phyloP scores from a whole-genome alignment of 1,284 basidiomycete genomes.

The Ustilago shanxiensis region DNA sequence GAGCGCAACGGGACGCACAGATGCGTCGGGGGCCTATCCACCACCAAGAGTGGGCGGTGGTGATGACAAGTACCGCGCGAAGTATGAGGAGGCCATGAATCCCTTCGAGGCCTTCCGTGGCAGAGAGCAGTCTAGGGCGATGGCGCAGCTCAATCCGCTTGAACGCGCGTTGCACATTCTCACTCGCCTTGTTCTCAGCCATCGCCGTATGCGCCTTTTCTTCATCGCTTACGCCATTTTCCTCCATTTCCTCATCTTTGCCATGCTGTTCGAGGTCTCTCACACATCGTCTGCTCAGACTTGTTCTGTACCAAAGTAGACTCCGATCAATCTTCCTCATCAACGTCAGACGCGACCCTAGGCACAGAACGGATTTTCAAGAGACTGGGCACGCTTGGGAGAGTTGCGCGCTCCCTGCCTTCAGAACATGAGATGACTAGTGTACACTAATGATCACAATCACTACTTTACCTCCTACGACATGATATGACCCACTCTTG shows the following conservation, averaged over 20 bases:
- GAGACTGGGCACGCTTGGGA: neutral
- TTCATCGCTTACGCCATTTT: constrained; percentile 85
- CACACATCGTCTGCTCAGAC: constrained; percentile 30
- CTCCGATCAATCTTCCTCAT: neutral
- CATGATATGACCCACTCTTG: neutral
- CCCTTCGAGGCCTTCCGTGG: constrained; percentile 97
- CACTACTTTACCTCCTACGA: neutral
- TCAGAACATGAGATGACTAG: neutral
- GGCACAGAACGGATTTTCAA: neutral
- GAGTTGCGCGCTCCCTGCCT: neutral
- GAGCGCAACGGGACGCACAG: constrained; percentile 15
- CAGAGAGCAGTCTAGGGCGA: constrained; percentile 89
- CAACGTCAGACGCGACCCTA: neutral
- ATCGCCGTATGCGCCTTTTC: constrained; percentile 77
- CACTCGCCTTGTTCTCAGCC: constrained; percentile 87
- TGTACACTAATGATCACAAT: constrained; percentile 10
- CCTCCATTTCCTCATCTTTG: constrained; percentile 83
- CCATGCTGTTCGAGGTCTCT: constrained; percentile 72
- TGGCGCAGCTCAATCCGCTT: constrained; percentile 89
- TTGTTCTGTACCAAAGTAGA: constrained; percentile 28
- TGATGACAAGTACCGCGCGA: constrained; percentile 84
- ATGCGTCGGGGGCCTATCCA: constrained; percentile 36
- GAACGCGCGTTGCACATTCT: constrained; percentile 88
- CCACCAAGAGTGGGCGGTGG: constrained; percentile 59
- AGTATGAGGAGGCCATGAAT: constrained; percentile 96